phyloP scores from a whole-genome alignment of 202 grass and related monocot genomes.

The Schoenoplectus tabernaemontani region DNA sequence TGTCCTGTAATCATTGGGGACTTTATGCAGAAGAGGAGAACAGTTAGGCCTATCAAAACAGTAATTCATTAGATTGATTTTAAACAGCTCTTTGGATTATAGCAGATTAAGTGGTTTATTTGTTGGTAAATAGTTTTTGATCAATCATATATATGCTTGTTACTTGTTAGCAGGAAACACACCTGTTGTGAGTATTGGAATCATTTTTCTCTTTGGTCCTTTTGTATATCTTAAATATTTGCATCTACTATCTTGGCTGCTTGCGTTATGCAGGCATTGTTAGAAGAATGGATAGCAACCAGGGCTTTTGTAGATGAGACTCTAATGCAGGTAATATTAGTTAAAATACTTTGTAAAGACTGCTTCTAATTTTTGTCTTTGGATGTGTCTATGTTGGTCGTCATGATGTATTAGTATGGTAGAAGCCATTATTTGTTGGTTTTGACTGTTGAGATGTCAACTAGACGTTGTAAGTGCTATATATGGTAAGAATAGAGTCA shows the following conservation, averaged over 20 bases:
- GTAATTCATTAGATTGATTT: background rate
- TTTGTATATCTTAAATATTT: background rate
- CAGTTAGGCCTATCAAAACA: background rate
- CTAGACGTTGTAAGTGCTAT: background rate
- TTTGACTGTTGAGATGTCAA: background rate
- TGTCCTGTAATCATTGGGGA: background rate
- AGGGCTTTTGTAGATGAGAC: conserved; percentile 65
- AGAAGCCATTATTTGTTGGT: background rate
- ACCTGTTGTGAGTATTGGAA: background rate
- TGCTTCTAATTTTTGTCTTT: background rate
- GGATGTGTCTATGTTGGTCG: background rate
- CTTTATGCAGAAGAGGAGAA: background rate
- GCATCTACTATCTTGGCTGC: conserved; percentile 12
- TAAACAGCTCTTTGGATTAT: background rate
- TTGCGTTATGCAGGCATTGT: conserved; percentile 79
- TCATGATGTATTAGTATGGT: background rate
- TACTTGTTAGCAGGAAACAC: background rate
- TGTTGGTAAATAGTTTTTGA: background rate
- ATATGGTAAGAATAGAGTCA: background rate
- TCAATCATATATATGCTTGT: background rate
- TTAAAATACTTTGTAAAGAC: background rate
- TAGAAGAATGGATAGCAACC: conserved; percentile 96
- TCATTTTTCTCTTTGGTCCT: background rate
- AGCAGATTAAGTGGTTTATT: background rate
- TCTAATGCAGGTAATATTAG: conserved; percentile 54